These are phyloP conservation scores for Aspergillus persii DNA, from an alignment of 2,329 filamentous ascomycete genomes.

Conservation along the genomic window DNA sequence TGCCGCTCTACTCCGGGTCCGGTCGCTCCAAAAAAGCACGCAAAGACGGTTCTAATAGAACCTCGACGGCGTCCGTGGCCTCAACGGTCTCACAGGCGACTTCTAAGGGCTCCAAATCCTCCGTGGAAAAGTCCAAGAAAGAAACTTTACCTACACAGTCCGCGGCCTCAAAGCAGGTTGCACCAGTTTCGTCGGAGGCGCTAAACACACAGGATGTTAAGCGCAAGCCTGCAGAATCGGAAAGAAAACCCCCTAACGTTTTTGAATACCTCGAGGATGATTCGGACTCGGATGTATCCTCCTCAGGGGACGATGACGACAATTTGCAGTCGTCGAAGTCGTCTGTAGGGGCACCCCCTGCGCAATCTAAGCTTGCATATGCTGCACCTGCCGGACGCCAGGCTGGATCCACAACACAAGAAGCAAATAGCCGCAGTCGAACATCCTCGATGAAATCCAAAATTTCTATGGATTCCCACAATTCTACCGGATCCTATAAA, in stretches of 20 bases:
- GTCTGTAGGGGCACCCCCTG: conserved; percentile 7
- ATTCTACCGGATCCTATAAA: conserved; percentile 27
- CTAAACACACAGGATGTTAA: conserved; percentile 18
- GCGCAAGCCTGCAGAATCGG: conserved; percentile 14
- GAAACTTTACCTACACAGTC: conserved; percentile 10
- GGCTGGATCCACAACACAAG: conserved; percentile 3
- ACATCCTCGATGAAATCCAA: conserved; percentile 32
- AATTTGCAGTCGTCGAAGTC: background rate
- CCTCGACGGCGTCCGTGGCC: conserved; percentile 25
- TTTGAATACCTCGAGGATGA: conserved; percentile 39
- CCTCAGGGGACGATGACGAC: conserved; percentile 15
- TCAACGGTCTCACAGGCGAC: conserved; percentile 20
- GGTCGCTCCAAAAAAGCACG: conserved; percentile 27
- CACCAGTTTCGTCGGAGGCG: conserved; percentile 12
- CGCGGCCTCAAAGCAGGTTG: conserved; percentile 11
- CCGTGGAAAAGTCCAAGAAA: conserved; percentile 19
- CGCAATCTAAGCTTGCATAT: conserved; percentile 8
- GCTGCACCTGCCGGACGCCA: conserved; percentile 8
- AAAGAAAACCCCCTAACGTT: conserved; percentile 33
- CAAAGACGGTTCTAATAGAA: conserved; percentile 28
- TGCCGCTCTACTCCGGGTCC: conserved; percentile 28
- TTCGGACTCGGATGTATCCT: conserved; percentile 21
- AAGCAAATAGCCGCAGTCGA: conserved; percentile 26
- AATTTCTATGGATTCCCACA: conserved; percentile 26
- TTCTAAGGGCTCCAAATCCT: conserved; percentile 17